Base-by-base conservation (phyloP, 1,284 basidiomycete genomes). In the Malassezia globosa region DNA sequence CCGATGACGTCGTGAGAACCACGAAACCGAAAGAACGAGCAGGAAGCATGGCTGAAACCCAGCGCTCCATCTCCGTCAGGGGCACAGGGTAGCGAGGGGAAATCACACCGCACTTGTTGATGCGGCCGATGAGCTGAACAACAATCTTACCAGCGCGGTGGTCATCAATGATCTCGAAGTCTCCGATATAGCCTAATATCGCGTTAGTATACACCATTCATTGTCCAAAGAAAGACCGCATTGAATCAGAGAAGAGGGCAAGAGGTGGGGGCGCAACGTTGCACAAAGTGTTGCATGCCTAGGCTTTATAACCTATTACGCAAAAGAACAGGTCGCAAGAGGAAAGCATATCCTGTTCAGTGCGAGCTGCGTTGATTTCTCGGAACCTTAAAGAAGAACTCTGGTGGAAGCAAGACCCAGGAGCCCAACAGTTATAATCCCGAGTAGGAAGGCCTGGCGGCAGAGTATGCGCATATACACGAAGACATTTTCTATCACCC, bases 91-190 rank as follows among this genome's bases (percentile, higher is more conserved):
- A 97, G 51, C 92, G 83, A 39, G 90, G 90, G 26, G 92, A 96
- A 77, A 99, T 95, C 72, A 97, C 94, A 73, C 92, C 94, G 55
- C 69, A 72, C 79, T 99, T 97, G 82, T 97, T 99, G 66, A 99
- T 81, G 56, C 89, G 86, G 53, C 94, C 94, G 74, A 95, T 96
- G 58, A 99, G 82, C 77, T 97, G 89, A 64, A 97, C 81, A 66
- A 99, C 90, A 63, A 99, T 87, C 79, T 99, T 99, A 73, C 89
- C 89, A 14, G 88, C 84, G 59, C 94, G 89, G 77, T 97, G 94
- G 78, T 99, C 94, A 73, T 99, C 94, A 73, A 99, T 84, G 76
- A 95, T 86, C 77, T 96, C 92, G 73, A 97, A 97, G 78, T 97
- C 92, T 70, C 89, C 89, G 60, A 96, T 95, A 81, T 96, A 96